Base-by-base conservation (phyloP, 1,284 basidiomycete genomes). In the Polyporus tsugae region DNA sequence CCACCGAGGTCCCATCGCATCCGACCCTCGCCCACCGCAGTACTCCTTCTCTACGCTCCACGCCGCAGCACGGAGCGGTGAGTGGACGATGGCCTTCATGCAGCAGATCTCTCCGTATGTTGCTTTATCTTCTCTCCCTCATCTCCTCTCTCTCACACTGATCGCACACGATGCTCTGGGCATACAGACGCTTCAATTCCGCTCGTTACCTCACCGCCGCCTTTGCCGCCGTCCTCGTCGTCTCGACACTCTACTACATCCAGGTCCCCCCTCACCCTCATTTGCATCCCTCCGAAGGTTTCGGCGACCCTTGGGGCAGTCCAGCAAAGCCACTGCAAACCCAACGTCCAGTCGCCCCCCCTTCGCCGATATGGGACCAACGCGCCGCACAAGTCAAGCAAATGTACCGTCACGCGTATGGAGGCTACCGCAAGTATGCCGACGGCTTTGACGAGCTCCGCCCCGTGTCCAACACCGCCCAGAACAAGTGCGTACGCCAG, bases 351-450 rank as follows among this genome's bases (percentile, higher is more conserved):
- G 17, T 29, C 22, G 11, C 65, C 6, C 7, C 49, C 2, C 62
- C 65, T 4, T 66, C 66, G 29, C 62, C 66, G 6, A 5, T 81
- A 2, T 92, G 91, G 90, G 77, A 81, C 13, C 76, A 78, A n/a
- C 81, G 88, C 36, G 89, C 91, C 0, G 78, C 81, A 9, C 79
- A 83, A 58, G 89, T 92, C 35, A 89, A 85, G 75, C 67, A 80
- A 13, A 89, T 90, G 0, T 92, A 91, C 76, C 60, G 82, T 46
- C 88, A 91, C 77, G 89, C 90, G 0, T 93, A 91, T 73, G 77
- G 80, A 46, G 89, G 86, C 2, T 93, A 92, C 73, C 84, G 88
- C 73, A 73, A 74, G 41, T 83, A 86, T 71, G 90, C 90, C 0
- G 82, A 83, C 6, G 87, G 87, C 9, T 82, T 83, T 36, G 91